Base-by-base conservation (phyloP, 2,329 filamentous ascomycete genomes). In the Aureobasidium sp. region DNA sequence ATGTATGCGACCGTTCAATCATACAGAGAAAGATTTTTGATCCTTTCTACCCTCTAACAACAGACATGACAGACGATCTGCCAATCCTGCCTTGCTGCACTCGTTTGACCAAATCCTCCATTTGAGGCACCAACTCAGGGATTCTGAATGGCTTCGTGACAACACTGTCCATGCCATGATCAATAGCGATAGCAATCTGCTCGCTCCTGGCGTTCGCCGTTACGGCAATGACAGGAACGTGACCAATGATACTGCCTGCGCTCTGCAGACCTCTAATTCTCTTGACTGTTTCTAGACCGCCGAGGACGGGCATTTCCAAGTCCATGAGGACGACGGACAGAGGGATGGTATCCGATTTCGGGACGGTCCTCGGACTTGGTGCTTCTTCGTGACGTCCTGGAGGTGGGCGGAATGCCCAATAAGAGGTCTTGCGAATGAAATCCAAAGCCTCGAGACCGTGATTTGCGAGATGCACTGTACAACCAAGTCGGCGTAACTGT, bases 291-390 rank as follows among this genome's bases (percentile, higher is more conserved):
- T 85, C 86, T 71, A 88, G 83, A 46, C 88, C 88, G 68, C 90
- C 87, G 87, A 91, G 90, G 41, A 90, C 80, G 0, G 88, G 88
- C 88, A 91, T 91, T 69, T 90, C 87, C 39, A 66, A 13, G 26
- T 63, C 62, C 62, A 63, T 63, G 10, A 63, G 55, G 34, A 63
- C 39, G 39, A 63, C 48, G 10, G 24, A 43, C 2, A 63, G 36
- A 5, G 55, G 62, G 12, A 60, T 32, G 1, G 20, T 27, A 3
- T 37, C 5, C 8, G 47, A 44, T 13, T 43, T 44, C 15, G 48
- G 36, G 8, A 20, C 47, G 7, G 50, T n/a, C 3, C 7, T 39
- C 17, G 39, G 48, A 15, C 48, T 43, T 2, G 34, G 59, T 24
- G 41, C 24, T 41, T 46, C 53, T 10, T 36, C 39, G 8, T 34